Conservation (phyloP, 108 stramenopile genomes). For the Schizochytrium sp. region DNA sequence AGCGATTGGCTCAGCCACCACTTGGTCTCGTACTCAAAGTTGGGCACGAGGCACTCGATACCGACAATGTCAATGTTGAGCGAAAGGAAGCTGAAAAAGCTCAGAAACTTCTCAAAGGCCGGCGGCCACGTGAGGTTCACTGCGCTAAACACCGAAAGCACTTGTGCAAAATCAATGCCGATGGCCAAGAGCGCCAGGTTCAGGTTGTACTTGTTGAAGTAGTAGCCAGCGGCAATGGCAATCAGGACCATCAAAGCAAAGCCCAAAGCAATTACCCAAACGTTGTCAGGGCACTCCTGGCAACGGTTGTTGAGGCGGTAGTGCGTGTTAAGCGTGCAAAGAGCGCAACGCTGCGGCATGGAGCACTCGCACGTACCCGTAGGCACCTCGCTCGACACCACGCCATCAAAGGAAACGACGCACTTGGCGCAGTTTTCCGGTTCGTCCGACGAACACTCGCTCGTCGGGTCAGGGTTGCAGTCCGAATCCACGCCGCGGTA, state of each 20-base stretch:
- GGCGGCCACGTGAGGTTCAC: constrained; percentile 28
- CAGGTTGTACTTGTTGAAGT: constrained; percentile 26
- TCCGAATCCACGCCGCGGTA: not conserved
- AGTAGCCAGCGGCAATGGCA: constrained; percentile 23
- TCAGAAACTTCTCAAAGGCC: not conserved
- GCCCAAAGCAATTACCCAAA: not conserved
- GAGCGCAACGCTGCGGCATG: constrained; percentile 13
- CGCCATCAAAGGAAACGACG: not conserved
- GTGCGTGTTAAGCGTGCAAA: constrained; percentile 1
- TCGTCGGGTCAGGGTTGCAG: not conserved
- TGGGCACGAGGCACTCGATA: constrained; percentile 27
- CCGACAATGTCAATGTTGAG: constrained; percentile 36
- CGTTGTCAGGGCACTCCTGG: constrained; percentile 28
- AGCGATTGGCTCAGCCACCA: constrained; percentile 13
- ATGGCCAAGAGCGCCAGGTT: constrained; percentile 31
- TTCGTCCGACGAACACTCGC: not conserved
- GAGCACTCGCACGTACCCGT: not conserved
- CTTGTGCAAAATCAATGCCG: constrained; percentile 34
- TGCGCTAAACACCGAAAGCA: constrained; percentile 26
- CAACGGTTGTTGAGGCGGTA: constrained; percentile 28
- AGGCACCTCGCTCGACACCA: not conserved
- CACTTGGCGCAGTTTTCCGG: not conserved
- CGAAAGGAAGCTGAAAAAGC: constrained; percentile 17
- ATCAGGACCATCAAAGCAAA: not conserved
- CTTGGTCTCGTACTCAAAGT: constrained; percentile 25